Percentiles rank a stretch among this genome's conserved stretches.
Evolutionary conservation across 2,329 filamentous ascomycete genomes (phyloP).

Genomic region (Blastomyces percursus): DNA sequence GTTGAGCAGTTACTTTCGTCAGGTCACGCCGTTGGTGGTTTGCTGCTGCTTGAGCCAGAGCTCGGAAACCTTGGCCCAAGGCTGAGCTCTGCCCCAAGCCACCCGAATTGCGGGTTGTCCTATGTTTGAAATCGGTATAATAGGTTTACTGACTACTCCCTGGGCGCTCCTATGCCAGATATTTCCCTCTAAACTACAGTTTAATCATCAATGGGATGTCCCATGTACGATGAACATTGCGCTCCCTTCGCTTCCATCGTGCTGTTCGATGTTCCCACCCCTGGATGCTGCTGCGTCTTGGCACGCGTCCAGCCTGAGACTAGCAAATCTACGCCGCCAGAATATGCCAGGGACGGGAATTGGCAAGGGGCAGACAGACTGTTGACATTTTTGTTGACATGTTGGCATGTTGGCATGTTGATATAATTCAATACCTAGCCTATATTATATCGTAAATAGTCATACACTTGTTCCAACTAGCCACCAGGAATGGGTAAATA

Average conservation of each 20-base stretch:
- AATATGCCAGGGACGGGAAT: not conserved
- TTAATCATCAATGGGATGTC: not conserved
- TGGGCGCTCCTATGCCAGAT: not conserved
- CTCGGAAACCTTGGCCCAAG: not conserved
- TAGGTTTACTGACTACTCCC: not conserved
- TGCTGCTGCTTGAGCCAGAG: not conserved
- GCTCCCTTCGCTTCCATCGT: not conserved
- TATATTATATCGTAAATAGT: not conserved
- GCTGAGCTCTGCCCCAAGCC: not conserved
- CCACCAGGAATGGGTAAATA: not conserved
- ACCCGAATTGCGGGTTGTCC: not conserved
- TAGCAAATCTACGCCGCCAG: not conserved
- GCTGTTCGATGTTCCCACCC: not conserved
- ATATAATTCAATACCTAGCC: not conserved
- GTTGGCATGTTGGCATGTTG: not conserved
- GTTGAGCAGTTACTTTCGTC: not conserved
- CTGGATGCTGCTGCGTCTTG: not conserved
- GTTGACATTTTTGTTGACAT: not conserved
- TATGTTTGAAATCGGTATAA: not conserved
- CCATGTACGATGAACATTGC: not conserved
- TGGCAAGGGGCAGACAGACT: not conserved
- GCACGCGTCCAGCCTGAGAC: not conserved
- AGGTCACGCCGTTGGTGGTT: not conserved
- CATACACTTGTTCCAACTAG: not conserved
- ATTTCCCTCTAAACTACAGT: not conserved